Percentiles rank a stretch among this genome's conserved stretches.
phyloP scores from a whole-genome alignment of 192 early-diverging fungal species.

The Globomyces pollinis-pini region DNA sequence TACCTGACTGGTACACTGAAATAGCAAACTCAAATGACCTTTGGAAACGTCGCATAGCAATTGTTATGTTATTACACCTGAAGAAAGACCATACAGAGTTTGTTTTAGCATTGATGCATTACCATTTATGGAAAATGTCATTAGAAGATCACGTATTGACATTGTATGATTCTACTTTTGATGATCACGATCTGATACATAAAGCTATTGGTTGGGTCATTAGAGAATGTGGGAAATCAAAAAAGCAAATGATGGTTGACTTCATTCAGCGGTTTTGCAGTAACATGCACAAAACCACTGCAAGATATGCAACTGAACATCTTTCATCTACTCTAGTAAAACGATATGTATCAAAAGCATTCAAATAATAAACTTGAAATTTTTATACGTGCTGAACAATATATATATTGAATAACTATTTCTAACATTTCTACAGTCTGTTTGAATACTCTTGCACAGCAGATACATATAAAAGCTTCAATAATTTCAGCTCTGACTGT shows the following conservation, averaged over 20 bases:
- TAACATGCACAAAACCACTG: background rate
- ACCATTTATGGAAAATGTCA: background rate
- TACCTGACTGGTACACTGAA: constrained; percentile 7
- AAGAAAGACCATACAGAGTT: background rate
- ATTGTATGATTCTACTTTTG: background rate
- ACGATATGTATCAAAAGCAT: background rate
- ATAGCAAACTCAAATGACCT: background rate
- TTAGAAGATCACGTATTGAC: background rate
- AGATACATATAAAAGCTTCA: no score
- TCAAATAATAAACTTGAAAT: background rate
- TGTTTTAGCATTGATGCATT: background rate
- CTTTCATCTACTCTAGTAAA: background rate
- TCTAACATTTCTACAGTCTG: no score
- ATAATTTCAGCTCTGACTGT: no score
- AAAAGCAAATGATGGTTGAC: constrained; percentile 4
- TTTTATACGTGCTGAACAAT: no score
- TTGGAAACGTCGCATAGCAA: constrained; percentile 4
- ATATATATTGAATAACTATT: no score
- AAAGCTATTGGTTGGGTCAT: constrained; percentile 17
- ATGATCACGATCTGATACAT: constrained; percentile 11
- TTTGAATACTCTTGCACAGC: no score
- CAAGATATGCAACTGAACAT: constrained; percentile 6
- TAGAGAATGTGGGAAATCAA: constrained; percentile 5
- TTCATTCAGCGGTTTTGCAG: background rate
- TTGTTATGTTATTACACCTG: background rate